Evolutionary conservation across 1,284 basidiomycete genomes (phyloP), one percentile per base, ranked within the genome.

Genomic region (Chiua sp.): DNA sequence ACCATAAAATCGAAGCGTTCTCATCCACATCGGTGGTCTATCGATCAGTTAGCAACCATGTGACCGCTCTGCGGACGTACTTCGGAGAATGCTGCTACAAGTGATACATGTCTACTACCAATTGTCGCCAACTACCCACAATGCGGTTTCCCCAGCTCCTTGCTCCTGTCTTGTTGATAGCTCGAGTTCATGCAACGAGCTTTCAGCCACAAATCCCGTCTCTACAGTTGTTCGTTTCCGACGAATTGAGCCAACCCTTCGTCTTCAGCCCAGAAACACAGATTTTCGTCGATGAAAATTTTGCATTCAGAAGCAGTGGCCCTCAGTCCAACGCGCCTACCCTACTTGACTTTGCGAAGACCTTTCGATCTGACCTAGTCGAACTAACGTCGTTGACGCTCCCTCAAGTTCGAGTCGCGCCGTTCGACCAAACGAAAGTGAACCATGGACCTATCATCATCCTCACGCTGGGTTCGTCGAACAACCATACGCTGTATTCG

Each of bases 121-220:
- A 60, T 39, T 44, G 30, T 33, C 46, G 37, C 20, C 5, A 1
- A 33, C n/a, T 30, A 51, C 48, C 47, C 46, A 30, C 39, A 15
- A 66, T 65, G 66, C 23, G 37, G 55, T 33, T 54, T 30, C 33
- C 12, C n/a, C 13, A 37, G 44, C 5, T 63, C 10, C 32, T 59
- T 50, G 20, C 16, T 7, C 15, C 37, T 51, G 18, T 47, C 22
- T 23, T 59, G 11, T 26, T 65, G 22, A 33, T 10, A 0, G 10
- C 37, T 4, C 18, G 55, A 5, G 26, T 51, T 28, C 22, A 20
- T n/a, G 59, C 62, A 49, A 33, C 54, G 4, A 16, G 6, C 39
- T 37, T 69, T 32, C 60, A 53, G 3, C 61, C 70, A n/a, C 68
- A 72, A 46, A 71, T 73, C 11, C 72, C 72, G 4, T 74, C 70